Conservation (phyloP, 345 rosid species). For the Eutrema japonicum region DNA sequence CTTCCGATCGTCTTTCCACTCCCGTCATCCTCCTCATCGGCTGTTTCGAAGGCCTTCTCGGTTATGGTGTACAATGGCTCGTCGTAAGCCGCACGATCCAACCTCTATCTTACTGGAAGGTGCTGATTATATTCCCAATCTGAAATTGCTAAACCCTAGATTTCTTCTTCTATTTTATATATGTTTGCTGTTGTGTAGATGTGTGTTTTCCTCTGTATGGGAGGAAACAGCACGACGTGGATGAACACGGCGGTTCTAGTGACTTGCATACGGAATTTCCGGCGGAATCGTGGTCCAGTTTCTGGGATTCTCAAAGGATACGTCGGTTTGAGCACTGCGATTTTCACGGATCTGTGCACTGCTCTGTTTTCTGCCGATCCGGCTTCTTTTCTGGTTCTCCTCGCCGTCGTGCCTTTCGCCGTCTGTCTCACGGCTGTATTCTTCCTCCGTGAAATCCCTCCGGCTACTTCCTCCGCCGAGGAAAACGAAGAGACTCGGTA, state of each 20-base stretch:
- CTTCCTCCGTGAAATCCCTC: constrained; percentile 55
- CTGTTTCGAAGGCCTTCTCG: constrained; percentile 55
- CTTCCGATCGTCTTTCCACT: constrained; percentile 55
- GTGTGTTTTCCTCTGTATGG: constrained; percentile 65
- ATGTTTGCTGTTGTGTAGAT: constrained; percentile 45
- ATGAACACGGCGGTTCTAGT: constrained; percentile 74
- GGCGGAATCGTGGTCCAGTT: constrained; percentile 60
- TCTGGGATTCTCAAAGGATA: constrained; percentile 68
- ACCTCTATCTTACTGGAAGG: constrained; percentile 72
- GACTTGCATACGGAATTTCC: constrained; percentile 68
- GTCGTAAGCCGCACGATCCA: constrained; percentile 55
- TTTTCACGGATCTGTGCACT: constrained; percentile 61
- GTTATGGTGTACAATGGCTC: constrained; percentile 77
- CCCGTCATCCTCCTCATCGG: constrained; percentile 55
- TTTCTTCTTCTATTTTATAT: neutral
- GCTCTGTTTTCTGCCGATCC: constrained; percentile 60
- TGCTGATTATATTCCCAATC: neutral
- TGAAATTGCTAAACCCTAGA: neutral
- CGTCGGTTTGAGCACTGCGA: constrained; percentile 67
- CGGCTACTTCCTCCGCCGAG: constrained; percentile 37
- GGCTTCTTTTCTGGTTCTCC: constrained; percentile 54
- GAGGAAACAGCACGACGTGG: constrained; percentile 73
- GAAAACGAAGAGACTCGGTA: constrained; percentile 45
- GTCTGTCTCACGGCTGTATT: constrained; percentile 54
- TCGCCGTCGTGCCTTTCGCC: constrained; percentile 56